A percentile compares a stretch with the other conserved stretches of the same genome.
These are phyloP conservation scores for Scedosporium boydii DNA, from an alignment of 2,329 filamentous ascomycete genomes.

Conservation along the genomic window DNA sequence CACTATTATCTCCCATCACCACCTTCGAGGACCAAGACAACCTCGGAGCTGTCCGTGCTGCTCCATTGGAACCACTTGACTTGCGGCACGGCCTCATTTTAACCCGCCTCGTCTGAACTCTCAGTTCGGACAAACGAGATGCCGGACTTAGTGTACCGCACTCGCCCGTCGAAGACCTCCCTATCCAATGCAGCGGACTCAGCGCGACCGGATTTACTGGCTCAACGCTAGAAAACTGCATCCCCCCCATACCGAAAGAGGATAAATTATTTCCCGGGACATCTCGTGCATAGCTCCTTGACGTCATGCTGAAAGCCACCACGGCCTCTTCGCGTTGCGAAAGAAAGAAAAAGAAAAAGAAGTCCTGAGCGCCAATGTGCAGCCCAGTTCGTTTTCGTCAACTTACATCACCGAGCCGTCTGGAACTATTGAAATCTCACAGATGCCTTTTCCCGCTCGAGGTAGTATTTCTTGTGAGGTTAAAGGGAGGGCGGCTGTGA, in stretches of 20 bases:
- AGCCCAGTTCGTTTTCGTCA: background rate
- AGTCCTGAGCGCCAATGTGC: background rate
- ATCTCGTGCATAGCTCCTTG: background rate
- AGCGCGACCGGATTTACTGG: too few relatives aligned
- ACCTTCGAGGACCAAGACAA: too few relatives aligned
- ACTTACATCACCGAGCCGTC: background rate
- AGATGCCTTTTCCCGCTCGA: background rate
- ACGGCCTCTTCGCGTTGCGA: background rate
- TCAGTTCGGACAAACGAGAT: background rate
- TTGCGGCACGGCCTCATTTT: background rate
- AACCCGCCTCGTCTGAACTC: background rate
- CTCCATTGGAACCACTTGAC: background rate
- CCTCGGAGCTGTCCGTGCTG: background rate
- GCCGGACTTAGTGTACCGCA: background rate
- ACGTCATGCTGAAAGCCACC: background rate
- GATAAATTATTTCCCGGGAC: too few relatives aligned
- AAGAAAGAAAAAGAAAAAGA: too few relatives aligned
- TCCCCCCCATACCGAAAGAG: too few relatives aligned
- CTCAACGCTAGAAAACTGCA: too few relatives aligned
- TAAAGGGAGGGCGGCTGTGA: too few relatives aligned
- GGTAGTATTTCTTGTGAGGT: background rate
- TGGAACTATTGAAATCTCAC: conserved; percentile 1
- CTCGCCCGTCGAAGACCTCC: too few relatives aligned
- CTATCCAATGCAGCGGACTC: too few relatives aligned
- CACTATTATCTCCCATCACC: too few relatives aligned